phyloP scores from a whole-genome alignment of 352 stramenopile species.

The Globisporangium viniferum region DNA sequence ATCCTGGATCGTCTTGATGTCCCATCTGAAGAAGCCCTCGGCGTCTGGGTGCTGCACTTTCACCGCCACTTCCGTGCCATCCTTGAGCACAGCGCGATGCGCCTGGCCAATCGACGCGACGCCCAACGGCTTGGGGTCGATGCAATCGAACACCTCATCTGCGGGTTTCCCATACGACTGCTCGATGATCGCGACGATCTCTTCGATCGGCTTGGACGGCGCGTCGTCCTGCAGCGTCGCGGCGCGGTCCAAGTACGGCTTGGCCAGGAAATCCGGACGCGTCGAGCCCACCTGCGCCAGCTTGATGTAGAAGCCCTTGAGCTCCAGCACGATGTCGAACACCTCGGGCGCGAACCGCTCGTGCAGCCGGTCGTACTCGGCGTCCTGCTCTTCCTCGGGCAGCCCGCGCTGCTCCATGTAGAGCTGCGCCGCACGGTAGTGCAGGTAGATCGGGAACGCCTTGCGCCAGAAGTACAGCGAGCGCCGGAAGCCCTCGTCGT shows the following conservation, averaged over 20 bases:
- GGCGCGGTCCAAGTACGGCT: conserved; percentile 74
- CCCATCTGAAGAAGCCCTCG: conserved; percentile 92
- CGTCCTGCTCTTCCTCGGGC: conserved; percentile 50
- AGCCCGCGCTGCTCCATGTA: conserved; percentile 62
- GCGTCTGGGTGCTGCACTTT: conserved; percentile 95
- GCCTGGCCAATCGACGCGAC: conserved; percentile 83
- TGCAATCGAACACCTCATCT: conserved; percentile 48
- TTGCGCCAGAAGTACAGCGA: conserved; percentile 87
- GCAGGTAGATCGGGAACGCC: conserved; percentile 83
- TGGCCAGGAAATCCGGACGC: conserved; percentile 74
- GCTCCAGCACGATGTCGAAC: conserved; percentile 78
- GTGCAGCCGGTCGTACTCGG: conserved; percentile 73
- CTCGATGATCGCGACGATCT: conserved; percentile 77
- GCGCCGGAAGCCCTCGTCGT: conserved; percentile 76
- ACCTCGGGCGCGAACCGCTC: conserved; percentile 71
- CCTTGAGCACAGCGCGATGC: conserved; percentile 67
- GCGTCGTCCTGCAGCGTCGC: conserved; percentile 79
- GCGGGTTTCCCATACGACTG: conserved; percentile 59
- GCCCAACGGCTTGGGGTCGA: conserved; percentile 73
- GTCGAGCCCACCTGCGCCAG: conserved; percentile 80
- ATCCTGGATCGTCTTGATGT: conserved; percentile 96
- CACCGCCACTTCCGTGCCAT: conserved; percentile 77
- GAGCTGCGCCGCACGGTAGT: conserved; percentile 74
- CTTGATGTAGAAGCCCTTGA: conserved; percentile 90
- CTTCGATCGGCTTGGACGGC: conserved; percentile 64